phyloP scores from a whole-genome alignment of 257 asterid genomes.

The Scutellaria baicalensis region DNA sequence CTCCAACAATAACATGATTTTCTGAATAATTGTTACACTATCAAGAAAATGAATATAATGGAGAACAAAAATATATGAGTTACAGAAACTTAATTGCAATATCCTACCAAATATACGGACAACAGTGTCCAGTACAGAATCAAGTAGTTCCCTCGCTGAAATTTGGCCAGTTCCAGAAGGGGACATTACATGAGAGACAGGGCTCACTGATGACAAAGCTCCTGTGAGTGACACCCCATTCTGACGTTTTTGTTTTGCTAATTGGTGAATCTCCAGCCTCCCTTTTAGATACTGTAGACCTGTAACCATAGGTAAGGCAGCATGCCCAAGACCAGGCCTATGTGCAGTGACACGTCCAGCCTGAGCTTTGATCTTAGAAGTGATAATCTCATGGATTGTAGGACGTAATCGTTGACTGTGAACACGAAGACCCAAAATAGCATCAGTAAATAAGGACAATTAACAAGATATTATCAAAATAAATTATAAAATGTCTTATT shows the following conservation, averaged over 20 bases:
- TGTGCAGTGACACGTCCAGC: slow-evolving; percentile 50
- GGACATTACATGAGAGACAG: slow-evolving; percentile 88
- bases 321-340: slow-evolving; percentile 56
- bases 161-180: slow-evolving; percentile 90
- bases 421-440: slow-evolving; percentile 14
- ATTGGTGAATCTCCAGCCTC: slow-evolving; percentile 57
- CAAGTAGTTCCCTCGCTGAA: slow-evolving; percentile 86
- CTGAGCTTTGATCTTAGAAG: slow-evolving; percentile 76
- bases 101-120: slow-evolving; percentile 80
- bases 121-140: slow-evolving; percentile 69
- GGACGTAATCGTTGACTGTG: slow-evolving; percentile 92
- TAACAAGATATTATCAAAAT: not conserved
- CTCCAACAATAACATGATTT: slow-evolving; percentile 98
- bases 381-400: slow-evolving; percentile 82
- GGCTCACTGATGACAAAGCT: slow-evolving; percentile 73
- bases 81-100: slow-evolving; percentile 11
- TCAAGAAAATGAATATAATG: slow-evolving; percentile 17
- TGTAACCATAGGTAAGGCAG: slow-evolving; percentile 45
- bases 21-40: slow-evolving; percentile 41
- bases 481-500: not conserved
- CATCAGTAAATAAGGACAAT: slow-evolving; percentile 6
- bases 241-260: slow-evolving; percentile 62
- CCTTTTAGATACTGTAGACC: slow-evolving; percentile 73
- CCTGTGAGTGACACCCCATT: slow-evolving; percentile 64
- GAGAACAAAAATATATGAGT: slow-evolving; percentile 9